Evolutionary conservation across 345 rosid genomes (phyloP).

Genomic region (Combretum micranthum): DNA sequence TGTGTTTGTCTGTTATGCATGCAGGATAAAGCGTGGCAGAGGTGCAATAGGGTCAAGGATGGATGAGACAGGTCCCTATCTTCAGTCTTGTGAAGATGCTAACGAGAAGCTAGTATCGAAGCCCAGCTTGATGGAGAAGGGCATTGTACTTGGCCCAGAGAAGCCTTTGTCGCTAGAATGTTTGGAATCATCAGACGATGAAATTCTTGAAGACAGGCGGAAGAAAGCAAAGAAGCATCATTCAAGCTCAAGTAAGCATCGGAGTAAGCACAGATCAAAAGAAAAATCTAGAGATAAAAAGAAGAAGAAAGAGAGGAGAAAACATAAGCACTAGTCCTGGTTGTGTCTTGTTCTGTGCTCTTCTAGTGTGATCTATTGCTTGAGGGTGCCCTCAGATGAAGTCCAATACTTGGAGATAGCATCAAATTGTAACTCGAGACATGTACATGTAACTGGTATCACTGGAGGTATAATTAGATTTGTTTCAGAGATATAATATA

Average conservation of each 20-base stretch:
- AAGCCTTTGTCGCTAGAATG: conserved; percentile 29
- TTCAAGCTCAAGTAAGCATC: conserved; percentile 34
- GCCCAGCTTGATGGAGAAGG: conserved; percentile 16
- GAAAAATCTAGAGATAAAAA: conserved; percentile 34
- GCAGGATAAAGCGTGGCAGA: conserved; percentile 78
- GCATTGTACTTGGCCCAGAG: conserved; percentile 41
- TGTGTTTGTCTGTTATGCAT: conserved; percentile 7
- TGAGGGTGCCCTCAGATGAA: no score
- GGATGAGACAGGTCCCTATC: conserved; percentile 93
- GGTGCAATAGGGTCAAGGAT: conserved; percentile 88
- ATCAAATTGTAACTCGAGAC: no score
- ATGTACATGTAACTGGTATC: no score
- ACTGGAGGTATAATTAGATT: no score
- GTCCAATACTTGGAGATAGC: no score
- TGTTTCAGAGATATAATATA: no score
- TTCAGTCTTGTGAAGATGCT: conserved; percentile 22
- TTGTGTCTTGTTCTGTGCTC: no score
- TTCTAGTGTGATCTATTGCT: no score
- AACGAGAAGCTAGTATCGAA: conserved; percentile 21
- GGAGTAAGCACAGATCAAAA: conserved; percentile 37
- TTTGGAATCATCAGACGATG: conserved; percentile 32
- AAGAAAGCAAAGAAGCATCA: conserved; percentile 29
- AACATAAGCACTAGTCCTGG: background rate
- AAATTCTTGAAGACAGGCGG: conserved; percentile 15
- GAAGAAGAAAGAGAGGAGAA: conserved; percentile 31